Base-by-base conservation (phyloP, 2,329 filamentous ascomycete genomes). In the Ophiostoma sp. region DNA sequence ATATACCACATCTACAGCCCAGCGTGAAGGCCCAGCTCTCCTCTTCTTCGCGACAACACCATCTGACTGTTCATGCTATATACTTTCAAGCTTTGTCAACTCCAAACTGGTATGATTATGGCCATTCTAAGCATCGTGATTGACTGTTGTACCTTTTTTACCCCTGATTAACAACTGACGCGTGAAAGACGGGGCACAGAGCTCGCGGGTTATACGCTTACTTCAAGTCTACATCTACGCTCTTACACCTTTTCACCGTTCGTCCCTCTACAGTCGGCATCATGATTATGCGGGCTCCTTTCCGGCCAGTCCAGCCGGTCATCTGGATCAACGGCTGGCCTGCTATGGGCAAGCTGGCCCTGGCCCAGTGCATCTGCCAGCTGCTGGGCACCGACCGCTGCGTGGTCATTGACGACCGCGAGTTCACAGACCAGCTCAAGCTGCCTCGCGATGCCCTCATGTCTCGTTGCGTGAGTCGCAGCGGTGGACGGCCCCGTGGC, bases 251-350 rank as follows among this genome's bases (percentile, higher is more conserved):
- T 19, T 6, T 0, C 15, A 48, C 3, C 15, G 15, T 15, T 48
- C 42, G 2, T 1, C 12, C 15, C 6, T 36, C 55, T 9, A 64
- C 25, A 48, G 19, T 68, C 31, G 45, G 2, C 48, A 31, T n/a
- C 11, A 5, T 22, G 52, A 55, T 33, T 50, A 66, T 69, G 59
- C 28, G 33, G 15, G 57, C 33, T n/a, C 64, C 33, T 12, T n/a
- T 48, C 15, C 63, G 64, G 7, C 55, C 66, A 0, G 61, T 70
- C 0, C 74, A 77, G 22, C 79, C 80, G 5, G 69, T 81, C 4
- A 75, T 82, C 42, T 80, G 78, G 74, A 79, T 82, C 77, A 82
- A 81, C 74, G 80, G 80, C 72, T 79, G 78, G 78, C 78, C 78
- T 2, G 79, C 79, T 68, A 77, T 80, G 42, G 80, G 80, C 69